Base-by-base conservation (phyloP, 805 yeast species). In the Pichia exigua region DNA sequence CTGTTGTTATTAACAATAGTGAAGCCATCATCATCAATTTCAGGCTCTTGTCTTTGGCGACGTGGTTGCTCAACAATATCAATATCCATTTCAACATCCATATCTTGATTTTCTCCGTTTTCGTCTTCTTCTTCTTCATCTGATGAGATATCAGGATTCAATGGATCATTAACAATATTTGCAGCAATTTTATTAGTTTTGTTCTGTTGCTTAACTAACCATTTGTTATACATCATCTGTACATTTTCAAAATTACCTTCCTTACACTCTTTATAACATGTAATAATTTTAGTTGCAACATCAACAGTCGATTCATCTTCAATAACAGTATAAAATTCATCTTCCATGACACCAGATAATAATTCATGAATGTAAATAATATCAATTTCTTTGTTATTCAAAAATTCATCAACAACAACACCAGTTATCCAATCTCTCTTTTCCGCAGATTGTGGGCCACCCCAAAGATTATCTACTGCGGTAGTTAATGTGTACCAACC, bases 381-480 rank as follows among this genome's bases (percentile, higher is more conserved):
- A 60, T 90, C 98, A 6, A 92, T 87, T 5, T 78, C 75, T 47
- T 73, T 77, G 45, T 77, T 82, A 9, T 73, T 72, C 44, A 67
- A 73, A 63, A 92, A 94, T 49, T 90, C 73, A 38, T 89, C 97
- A 28, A 90, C 78, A 2, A 92, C 79, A 15, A 87, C 71, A 5
- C 88, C 95, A 5, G 87, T 80, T 57, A 92, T 77, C 99, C 99
- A 94, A 65, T 94, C 99, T 63, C 99, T 77, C 67, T 94, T 94
- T 40, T 87, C 97, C 0, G 77, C 80, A 15, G 95, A 84, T 38
- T 87, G 86, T 15, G 96, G 82, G 1, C 99, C 99, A 54, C 99
- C 99, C 98, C 99, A 94, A 30, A 76, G 73, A 65, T 87, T 89
- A 7, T 81, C 95, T 11, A 94, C 98, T 0, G 99, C 99, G 1